These are phyloP conservation scores for Digitaria exilis DNA, from an alignment of 202 grass and related monocot species.

Conservation along the genomic window DNA sequence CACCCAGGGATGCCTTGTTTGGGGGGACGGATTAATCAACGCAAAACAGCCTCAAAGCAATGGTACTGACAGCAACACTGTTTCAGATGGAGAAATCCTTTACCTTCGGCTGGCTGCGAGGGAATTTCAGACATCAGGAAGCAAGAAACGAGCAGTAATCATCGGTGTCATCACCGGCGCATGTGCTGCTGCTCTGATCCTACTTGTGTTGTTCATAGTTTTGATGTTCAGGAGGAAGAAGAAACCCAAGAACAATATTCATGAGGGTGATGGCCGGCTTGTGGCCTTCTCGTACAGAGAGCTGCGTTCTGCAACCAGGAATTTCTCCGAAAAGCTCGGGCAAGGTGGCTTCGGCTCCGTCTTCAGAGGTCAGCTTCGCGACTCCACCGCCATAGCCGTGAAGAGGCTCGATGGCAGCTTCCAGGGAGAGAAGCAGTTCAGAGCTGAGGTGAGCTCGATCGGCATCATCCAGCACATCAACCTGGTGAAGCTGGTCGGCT, in stretches of 20 bases:
- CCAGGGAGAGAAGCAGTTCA: constrained; percentile 52
- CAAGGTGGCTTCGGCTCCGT: constrained; percentile 52
- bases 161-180: no score
- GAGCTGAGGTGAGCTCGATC: constrained; percentile 51
- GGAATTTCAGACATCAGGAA: constrained; percentile 12
- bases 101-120: constrained; percentile 33
- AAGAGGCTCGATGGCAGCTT: constrained; percentile 40
- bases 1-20: constrained; percentile 36
- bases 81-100: background rate
- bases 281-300: constrained; percentile 38
- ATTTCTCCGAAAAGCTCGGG: constrained; percentile 42
- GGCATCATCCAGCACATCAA: constrained; percentile 51
- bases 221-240: constrained; percentile 16
- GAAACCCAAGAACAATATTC: background rate
- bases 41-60: background rate
- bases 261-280: background rate
- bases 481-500: constrained; percentile 49
- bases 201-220: background rate
- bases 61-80: no score
- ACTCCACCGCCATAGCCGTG: constrained; percentile 44
- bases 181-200: background rate
- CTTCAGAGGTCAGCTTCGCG: constrained; percentile 34
- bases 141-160: background rate
- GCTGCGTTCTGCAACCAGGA: constrained; percentile 37
- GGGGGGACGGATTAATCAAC: constrained; percentile 21